Conservation (phyloP, 306 rosid species). For the Echinosophora koreensis region DNA sequence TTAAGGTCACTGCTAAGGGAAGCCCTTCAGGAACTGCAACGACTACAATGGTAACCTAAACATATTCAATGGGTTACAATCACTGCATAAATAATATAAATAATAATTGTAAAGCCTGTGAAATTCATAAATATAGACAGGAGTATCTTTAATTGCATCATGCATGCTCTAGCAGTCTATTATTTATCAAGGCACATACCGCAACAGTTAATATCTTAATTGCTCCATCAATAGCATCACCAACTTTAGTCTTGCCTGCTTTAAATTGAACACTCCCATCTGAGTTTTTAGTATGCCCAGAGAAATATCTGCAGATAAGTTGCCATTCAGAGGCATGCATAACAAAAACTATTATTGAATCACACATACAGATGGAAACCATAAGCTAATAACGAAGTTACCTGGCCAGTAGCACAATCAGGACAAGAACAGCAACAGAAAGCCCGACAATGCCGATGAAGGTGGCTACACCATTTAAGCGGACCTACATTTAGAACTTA, state of each 20-base stretch:
- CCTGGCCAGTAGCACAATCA: constrained; percentile 86
- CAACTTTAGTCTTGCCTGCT: constrained; percentile 73
- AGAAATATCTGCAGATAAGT: constrained; percentile 74
- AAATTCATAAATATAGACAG: neutral
- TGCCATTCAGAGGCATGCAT: constrained; percentile 37
- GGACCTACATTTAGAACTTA: constrained; percentile 67
- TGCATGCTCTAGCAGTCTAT: constrained; percentile 14
- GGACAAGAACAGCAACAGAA: constrained; percentile 78
- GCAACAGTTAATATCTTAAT: constrained; percentile 94
- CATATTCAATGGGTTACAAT: constrained; percentile 42
- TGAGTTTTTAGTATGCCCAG: constrained; percentile 74
- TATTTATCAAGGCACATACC: constrained; percentile 59
- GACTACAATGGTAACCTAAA: constrained; percentile 94
- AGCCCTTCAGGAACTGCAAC: constrained; percentile 99
- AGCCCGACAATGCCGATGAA: constrained; percentile 95
- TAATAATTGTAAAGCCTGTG: constrained; percentile 22
- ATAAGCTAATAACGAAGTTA: constrained; percentile 43
- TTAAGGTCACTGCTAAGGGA: constrained; percentile 94
- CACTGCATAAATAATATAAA: constrained; percentile 29
- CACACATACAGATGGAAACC: constrained; percentile 34
- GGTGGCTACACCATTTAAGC: constrained; percentile 97
- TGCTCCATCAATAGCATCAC: constrained; percentile 85
- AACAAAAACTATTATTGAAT: constrained; percentile 16
- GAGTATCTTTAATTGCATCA: constrained; percentile 19
- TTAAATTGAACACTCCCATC: constrained; percentile 61